Base-by-base conservation (phyloP, 306 rosid genomes). In the Calophaca sinica region DNA sequence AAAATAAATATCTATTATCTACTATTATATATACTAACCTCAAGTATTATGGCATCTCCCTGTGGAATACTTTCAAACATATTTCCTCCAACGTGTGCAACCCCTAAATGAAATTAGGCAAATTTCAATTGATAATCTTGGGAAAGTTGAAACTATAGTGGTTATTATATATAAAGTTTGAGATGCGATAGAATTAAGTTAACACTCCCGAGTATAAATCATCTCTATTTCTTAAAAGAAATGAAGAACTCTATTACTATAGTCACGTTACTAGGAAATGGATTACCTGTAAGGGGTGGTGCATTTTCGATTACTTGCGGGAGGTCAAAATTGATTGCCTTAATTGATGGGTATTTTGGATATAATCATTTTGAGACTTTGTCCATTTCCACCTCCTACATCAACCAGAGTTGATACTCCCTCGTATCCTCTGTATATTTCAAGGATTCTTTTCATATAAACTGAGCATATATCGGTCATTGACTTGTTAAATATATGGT, bases 251-350 rank as follows among this genome's bases (percentile, higher is more conserved):
- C n/a, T n/a, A n/a, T n/a, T n/a, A n/a, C n/a, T n/a, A n/a, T n/a
- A n/a, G n/a, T n/a, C n/a, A n/a, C n/a, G n/a, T n/a, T n/a, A n/a
- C n/a, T n/a, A n/a, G n/a, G 26, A 20, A 20, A 20, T 20, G 3
- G 36, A 3, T 0, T 2, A 80, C 82, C 80, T 7, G 77, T 49
- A 76, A 51, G 0, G 8, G 53, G 35, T 45, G 77, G 46, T 2
- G 82, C 59, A 1, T 76, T 68, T 61, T 76, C 32, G 36, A 76
- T 80, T 1, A 84, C 84, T 28, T 80, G 84, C 2, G 85, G 83
- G 20, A 80, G 70, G 58, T 84, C 85, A 74, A 80, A 84, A 57
- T 84, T 84, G 38, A 84, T 49, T 1, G 75, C 88, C 26, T 77
- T 81, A 0, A 84, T 84, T 46, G 57, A 81, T 73, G 83, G 79